phyloP scores from a whole-genome alignment of 179 eudicot species.

The Gypsophila paniculata region DNA sequence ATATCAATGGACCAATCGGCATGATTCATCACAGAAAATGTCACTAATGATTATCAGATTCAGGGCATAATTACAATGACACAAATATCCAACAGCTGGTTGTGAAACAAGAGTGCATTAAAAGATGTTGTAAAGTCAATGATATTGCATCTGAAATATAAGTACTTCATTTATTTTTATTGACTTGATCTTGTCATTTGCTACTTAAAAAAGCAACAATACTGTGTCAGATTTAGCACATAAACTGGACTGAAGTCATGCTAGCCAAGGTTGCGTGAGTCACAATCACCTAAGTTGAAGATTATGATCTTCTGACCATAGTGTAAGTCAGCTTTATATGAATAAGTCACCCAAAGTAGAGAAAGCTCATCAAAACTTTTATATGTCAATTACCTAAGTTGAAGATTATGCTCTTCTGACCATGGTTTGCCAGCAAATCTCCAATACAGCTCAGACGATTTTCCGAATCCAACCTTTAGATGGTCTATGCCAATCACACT shows the following conservation, averaged over 20 bases:
- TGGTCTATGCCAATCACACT: conserved; percentile 66
- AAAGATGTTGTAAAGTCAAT: neutral
- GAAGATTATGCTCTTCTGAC: conserved; percentile 81
- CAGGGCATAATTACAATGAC: neutral
- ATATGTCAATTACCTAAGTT: conserved; percentile 59
- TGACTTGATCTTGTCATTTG: too few species aligned
- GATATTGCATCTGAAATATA: too few species aligned
- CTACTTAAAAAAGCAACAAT: neutral
- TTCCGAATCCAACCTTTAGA: conserved; percentile 40
- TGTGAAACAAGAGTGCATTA: neutral
- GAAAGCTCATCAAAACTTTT: neutral
- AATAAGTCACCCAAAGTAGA: neutral
- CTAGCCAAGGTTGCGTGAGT: neutral
- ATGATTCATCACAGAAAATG: neutral
- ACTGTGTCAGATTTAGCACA: too few species aligned
- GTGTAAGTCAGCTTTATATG: neutral
- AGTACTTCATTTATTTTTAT: too few species aligned
- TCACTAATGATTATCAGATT: neutral
- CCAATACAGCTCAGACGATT: conserved; percentile 40
- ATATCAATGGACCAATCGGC: neutral
- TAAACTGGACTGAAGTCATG: neutral
- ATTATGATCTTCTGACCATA: too few species aligned
- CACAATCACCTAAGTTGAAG: too few species aligned
- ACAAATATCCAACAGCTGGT: neutral
- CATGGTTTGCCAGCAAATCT: conserved; percentile 59